Base-by-base conservation (phyloP, 352 stramenopile species). In the Hyaloperonospora brassicae region DNA sequence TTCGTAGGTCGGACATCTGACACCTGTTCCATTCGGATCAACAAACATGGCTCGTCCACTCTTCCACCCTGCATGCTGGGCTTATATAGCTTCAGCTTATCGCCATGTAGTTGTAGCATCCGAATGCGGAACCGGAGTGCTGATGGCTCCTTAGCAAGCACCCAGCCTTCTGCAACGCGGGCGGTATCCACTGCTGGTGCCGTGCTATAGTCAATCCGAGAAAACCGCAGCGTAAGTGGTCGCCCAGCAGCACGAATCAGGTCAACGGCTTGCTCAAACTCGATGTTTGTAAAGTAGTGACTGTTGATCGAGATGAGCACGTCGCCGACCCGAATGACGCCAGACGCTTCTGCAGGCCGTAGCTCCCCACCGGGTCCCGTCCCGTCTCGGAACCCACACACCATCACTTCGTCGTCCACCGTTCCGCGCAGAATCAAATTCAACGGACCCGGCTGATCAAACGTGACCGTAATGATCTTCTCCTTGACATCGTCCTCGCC, bases 391-490 rank as follows among this genome's bases (percentile, higher is more conserved):
- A 95, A 93, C 5, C 84, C 84, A 30, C 79, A 89, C 3, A 95
- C 81, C 79, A 95, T 90, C 52, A 95, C 82, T 57, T 92, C 83
- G 55, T 91, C 84, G 51, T 95, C 84, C 21, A 95, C 84, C 1
- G 84, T 95, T 40, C 81, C 81, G 55, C 82, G 71, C 5, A 94
- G 57, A 52, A 88, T 79, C 13, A 94, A 58, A 30, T 88, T 72
- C 38, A 94, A 59, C 2, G 77, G 61, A 0, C 84, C 79, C 0
- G 79, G 71, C 41, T 90, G 78, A 38, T 94, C 84, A 47, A 94
- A 94, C 46, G 82, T 92, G 46, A 94, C 80, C 0, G 84, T 94
- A 21, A 94, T 81, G 51, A 94, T 89, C 56, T 92, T 92, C 43
- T 94, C 84, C 59, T 92, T 90, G 22, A 83, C 38, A 34, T 94